Evolutionary conservation across 1,284 basidiomycete species (phyloP).

Genomic region (Naganishia liquefaciens): DNA sequence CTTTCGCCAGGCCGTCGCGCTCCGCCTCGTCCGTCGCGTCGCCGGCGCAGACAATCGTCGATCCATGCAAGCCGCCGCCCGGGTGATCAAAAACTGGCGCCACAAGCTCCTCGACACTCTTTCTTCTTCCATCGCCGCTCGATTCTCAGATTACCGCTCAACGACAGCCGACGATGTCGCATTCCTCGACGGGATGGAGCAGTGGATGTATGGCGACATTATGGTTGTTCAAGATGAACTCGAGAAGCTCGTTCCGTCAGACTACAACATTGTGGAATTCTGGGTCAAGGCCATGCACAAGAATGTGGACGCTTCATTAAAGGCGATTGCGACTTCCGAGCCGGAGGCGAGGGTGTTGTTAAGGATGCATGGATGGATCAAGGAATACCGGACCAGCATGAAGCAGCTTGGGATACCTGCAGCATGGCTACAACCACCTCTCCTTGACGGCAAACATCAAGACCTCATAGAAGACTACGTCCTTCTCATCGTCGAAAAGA

Average conservation of each 20-base stretch:
- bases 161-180: conserved; percentile 66
- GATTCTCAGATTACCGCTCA: conserved; percentile 71
- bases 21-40: conserved; percentile 89
- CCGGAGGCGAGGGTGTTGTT: conserved; percentile 86
- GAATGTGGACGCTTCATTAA: conserved; percentile 75
- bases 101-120: conserved; percentile 84
- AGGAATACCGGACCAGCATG: conserved; percentile 93
- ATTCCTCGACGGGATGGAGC: conserved; percentile 72
- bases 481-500: conserved; percentile 85
- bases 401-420: conserved; percentile 82
- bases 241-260: conserved; percentile 85
- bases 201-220: conserved; percentile 94
- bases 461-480: conserved; percentile 94
- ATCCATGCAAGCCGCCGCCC: conserved; percentile 87
- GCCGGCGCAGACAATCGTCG: conserved; percentile 80
- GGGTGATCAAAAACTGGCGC: conserved; percentile 93
- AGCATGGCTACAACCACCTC: conserved; percentile 79
- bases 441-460: conserved; percentile 92
- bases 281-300: conserved; percentile 91
- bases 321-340: conserved; percentile 69
- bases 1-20: conserved; percentile 73
- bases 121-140: conserved; percentile 70
- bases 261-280: conserved; percentile 81
- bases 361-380: conserved; percentile 86
- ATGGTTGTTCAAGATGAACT: conserved; percentile 85